phyloP scores from a whole-genome alignment of 768 basidiomycete species.

The Kondoa malvinella region DNA sequence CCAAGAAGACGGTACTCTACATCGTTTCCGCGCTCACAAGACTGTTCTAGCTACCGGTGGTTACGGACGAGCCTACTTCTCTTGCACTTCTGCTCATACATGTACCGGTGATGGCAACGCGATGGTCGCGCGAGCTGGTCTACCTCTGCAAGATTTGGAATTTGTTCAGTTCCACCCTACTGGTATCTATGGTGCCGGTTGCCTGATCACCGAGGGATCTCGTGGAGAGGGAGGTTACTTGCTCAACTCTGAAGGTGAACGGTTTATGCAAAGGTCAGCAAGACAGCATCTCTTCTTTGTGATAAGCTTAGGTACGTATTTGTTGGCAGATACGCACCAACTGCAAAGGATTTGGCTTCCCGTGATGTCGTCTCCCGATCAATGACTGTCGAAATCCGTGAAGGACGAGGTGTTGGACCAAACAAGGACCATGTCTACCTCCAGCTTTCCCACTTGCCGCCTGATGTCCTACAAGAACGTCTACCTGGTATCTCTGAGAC shows the following conservation, averaged over 20 bases:
- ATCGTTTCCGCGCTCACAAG: constrained; percentile 95
- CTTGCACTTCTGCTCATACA: constrained; percentile 95
- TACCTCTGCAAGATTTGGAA: constrained; percentile 90
- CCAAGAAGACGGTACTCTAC: constrained; percentile 98
- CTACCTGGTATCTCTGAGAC: constrained; percentile 99
- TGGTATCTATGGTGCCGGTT: constrained; percentile 97
- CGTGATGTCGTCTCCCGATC: constrained; percentile 98
- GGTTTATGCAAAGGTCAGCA: constrained; percentile 80
- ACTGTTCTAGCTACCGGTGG: constrained; percentile 97
- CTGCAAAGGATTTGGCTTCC: constrained; percentile 97
- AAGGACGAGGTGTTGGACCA: constrained; percentile 95
- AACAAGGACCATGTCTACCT: constrained; percentile 95
- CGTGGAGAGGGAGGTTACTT: constrained; percentile 98
- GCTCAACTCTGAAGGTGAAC: constrained; percentile 93
- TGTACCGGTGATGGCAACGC: constrained; percentile 98
- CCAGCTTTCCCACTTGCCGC: constrained; percentile 89
- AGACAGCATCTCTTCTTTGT: background rate
- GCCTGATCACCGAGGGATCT: constrained; percentile 66
- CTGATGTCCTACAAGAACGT: constrained; percentile 87
- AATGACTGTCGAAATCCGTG: constrained; percentile 97
- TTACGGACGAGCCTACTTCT: constrained; percentile 95
- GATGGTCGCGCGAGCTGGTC: constrained; percentile 90
- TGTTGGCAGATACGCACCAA: constrained; percentile 57
- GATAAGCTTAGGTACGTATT: background rate
- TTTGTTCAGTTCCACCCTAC: constrained; percentile 99